Conservation (phyloP, 495 filamentous ascomycete species). For the Pyrenula aspistea region DNA sequence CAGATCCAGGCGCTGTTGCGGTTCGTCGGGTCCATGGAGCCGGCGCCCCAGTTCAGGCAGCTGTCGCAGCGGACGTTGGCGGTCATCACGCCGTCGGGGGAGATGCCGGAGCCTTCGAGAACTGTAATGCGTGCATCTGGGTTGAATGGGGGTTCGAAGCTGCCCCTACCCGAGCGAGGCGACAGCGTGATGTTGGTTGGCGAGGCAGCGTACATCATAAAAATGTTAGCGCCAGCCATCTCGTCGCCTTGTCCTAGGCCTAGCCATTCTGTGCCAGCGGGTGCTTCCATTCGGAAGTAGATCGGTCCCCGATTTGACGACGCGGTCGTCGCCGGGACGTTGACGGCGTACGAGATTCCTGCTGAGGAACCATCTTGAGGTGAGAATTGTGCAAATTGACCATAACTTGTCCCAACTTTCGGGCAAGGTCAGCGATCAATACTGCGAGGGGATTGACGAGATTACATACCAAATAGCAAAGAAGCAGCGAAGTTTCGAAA, state of each 20-base stretch:
- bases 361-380: not conserved
- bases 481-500: too few relatives aligned
- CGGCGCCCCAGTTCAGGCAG: conserved; percentile 44
- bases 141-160: conserved; percentile 42
- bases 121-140: conserved; percentile 34
- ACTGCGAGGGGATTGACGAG: too few relatives aligned
- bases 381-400: not conserved
- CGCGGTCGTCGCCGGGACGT: conserved; percentile 17
- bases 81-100: conserved; percentile 36
- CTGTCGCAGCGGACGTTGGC: conserved; percentile 51
- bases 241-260: conserved; percentile 47
- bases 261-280: conserved; percentile 48
- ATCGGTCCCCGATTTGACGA: conserved; percentile 25
- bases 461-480: too few relatives aligned
- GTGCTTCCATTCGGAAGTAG: conserved; percentile 54
- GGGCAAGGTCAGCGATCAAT: too few relatives aligned
- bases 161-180: conserved; percentile 40
- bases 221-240: conserved; percentile 58
- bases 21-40: conserved; percentile 28
- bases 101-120: conserved; percentile 49
- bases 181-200: conserved; percentile 54
- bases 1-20: conserved; percentile 50
- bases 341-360: conserved; percentile 22
- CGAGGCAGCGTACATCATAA: conserved; percentile 50
- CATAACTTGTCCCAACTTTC: too few relatives aligned